Evolutionary conservation across 2,329 filamentous ascomycete species (phyloP).

Genomic region (Clathrospora elynae): DNA sequence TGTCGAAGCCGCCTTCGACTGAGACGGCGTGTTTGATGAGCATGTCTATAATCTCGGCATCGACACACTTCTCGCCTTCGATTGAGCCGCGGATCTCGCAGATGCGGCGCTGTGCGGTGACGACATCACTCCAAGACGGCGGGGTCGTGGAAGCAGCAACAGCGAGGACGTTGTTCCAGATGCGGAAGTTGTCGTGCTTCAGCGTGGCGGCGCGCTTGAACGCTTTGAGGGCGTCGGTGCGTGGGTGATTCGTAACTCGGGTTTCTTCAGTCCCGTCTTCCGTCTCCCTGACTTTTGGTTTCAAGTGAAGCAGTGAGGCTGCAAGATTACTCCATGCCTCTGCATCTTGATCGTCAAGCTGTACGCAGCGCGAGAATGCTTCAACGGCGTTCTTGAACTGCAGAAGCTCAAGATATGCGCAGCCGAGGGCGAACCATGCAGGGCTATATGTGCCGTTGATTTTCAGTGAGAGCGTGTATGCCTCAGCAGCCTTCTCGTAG

Average conservation of each 20-base stretch:
- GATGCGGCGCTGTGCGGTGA: constrained; percentile 74
- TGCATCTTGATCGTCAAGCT: constrained; percentile 84
- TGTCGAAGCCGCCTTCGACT: constrained; percentile 47
- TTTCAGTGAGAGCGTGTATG: constrained; percentile 76
- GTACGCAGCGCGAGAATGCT: constrained; percentile 81
- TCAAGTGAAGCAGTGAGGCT: constrained; percentile 76
- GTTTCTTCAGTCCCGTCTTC: constrained; percentile 50
- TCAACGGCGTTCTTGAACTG: constrained; percentile 79
- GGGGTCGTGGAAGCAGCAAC: constrained; percentile 79
- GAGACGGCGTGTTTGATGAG: constrained; percentile 73
- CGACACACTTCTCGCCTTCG: constrained; percentile 77
- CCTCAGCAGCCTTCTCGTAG: constrained; percentile 70
- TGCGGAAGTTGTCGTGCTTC: constrained; percentile 84
- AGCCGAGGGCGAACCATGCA: constrained; percentile 89
- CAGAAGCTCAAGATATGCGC: constrained; percentile 78
- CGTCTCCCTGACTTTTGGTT: constrained; percentile 48
- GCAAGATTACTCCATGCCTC: constrained; percentile 96
- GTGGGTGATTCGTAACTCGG: constrained; percentile 50
- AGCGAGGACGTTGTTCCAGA: constrained; percentile 96
- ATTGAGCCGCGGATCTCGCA: constrained; percentile 71
- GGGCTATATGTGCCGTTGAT: constrained; percentile 82
- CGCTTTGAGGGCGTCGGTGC: constrained; percentile 77
- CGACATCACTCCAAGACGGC: constrained; percentile 73
- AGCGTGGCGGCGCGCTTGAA: constrained; percentile 86
- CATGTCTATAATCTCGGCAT: constrained; percentile 71